A percentile compares a stretch with the other conserved stretches of the same genome.
Evolutionary conservation across 495 filamentous ascomycete genomes (phyloP).

Genomic region (Pyrenula massariospora): DNA sequence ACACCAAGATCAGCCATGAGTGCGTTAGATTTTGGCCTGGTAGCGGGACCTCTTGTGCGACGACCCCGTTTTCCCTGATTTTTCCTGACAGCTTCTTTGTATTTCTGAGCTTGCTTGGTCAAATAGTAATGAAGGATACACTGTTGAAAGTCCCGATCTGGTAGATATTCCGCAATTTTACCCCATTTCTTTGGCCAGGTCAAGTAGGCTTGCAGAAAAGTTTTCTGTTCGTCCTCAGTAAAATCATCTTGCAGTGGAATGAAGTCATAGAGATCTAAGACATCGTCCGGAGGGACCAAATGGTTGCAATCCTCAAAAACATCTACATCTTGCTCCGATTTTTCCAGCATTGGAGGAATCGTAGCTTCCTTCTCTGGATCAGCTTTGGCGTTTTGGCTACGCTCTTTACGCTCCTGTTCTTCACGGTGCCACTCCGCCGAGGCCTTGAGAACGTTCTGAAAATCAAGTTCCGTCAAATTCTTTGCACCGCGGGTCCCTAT

Average conservation of each 20-base stretch:
- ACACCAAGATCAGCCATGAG: constrained; percentile 63
- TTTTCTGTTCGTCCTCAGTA: constrained; percentile 61
- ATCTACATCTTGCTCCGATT: constrained; percentile 25
- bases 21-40: constrained; percentile 60
- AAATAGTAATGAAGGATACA: constrained; percentile 95
- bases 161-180: constrained; percentile 65
- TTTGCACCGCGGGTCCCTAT: constrained; percentile 44
- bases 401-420: constrained; percentile 55
- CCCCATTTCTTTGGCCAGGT: constrained; percentile 86
- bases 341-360: constrained; percentile 67
- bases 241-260: constrained; percentile 74
- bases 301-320: constrained; percentile 67
- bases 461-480: constrained; percentile 61
- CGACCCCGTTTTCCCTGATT: constrained; percentile 51
- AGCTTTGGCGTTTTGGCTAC: constrained; percentile 56
- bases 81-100: constrained; percentile 70
- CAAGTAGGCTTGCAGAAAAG: constrained; percentile 70
- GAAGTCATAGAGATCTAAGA: constrained; percentile 60
- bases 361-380: constrained; percentile 75
- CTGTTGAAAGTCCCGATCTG: constrained; percentile 63
- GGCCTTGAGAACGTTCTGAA: constrained; percentile 63
- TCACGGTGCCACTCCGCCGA: constrained; percentile 68
- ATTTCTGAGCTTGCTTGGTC: constrained; percentile 75
- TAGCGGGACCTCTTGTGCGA: constrained; percentile 35
- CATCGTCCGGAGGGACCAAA: constrained; percentile 50